Conservation (phyloP, 2,329 filamentous ascomycete genomes). For the Davidsoniella eucalypti region DNA sequence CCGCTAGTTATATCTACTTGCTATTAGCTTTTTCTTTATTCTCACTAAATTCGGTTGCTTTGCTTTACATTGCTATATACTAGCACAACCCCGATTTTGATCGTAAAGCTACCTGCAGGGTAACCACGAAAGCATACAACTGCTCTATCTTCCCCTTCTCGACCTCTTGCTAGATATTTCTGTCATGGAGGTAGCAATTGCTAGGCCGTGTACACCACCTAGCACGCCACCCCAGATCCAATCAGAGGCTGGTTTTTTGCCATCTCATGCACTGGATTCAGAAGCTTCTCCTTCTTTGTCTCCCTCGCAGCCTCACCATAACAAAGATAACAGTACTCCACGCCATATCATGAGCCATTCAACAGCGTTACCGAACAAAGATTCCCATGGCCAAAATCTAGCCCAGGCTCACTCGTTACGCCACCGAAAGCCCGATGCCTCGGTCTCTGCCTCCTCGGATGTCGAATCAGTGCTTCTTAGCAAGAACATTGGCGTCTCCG, state of each 20-base stretch:
- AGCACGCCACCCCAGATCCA: slow-evolving; percentile 6
- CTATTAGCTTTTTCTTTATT: neutral
- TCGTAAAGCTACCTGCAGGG: too few relatives aligned
- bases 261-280: neutral
- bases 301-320: neutral
- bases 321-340: neutral
- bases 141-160: neutral
- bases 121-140: neutral
- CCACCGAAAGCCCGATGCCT: slow-evolving; percentile 1
- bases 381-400: neutral
- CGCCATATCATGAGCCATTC: neutral
- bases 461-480: slow-evolving; percentile 11
- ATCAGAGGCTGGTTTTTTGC: slow-evolving; percentile 6
- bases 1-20: too few relatives aligned
- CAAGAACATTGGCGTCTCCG: slow-evolving; percentile 13
- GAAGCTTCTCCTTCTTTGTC: neutral
- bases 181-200: slow-evolving; percentile 5
- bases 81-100: too few relatives aligned
- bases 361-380: neutral
- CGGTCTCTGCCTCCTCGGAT: neutral
- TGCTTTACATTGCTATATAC: neutral
- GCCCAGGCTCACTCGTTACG: neutral
- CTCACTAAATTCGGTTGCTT: neutral
- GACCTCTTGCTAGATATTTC: neutral
- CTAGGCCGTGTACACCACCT: slow-evolving; percentile 1